Evolutionary conservation across 208 protist genomes (phyloP).

Genomic region (Phytomonas serpens): DNA sequence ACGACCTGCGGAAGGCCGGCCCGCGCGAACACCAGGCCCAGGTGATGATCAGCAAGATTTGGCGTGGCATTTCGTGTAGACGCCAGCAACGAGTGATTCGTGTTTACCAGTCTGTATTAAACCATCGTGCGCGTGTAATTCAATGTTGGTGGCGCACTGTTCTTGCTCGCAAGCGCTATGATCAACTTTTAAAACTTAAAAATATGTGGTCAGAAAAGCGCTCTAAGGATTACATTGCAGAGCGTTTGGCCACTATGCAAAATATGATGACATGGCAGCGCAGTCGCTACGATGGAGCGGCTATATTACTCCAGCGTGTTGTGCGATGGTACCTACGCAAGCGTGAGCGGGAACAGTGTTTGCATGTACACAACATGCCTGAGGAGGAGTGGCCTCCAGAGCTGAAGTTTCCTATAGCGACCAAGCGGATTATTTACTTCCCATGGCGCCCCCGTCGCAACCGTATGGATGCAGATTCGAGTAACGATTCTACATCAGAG

Average conservation of each 20-base stretch:
- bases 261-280: conserved; percentile 78
- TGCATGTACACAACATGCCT: conserved; percentile 13
- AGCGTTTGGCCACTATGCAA: conserved; percentile 27
- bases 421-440: conserved; percentile 46
- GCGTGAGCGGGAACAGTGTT: conserved; percentile 14
- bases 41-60: conserved; percentile 52
- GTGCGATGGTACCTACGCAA: conserved; percentile 52
- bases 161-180: conserved; percentile 22
- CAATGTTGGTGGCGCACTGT: conserved; percentile 80
- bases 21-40: conserved; percentile 56
- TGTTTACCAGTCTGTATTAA: conserved; percentile 29
- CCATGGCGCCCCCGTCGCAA: conserved; percentile 35
- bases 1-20: conserved; percentile 50
- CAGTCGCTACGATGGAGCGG: conserved; percentile 47
- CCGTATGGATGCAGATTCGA: background rate
- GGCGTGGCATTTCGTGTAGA: conserved; percentile 70
- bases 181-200: conserved; percentile 27
- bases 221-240: conserved; percentile 26
- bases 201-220: conserved; percentile 42
- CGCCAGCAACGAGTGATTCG: conserved; percentile 43
- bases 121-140: conserved; percentile 42
- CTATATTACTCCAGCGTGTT: conserved; percentile 51
- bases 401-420: conserved; percentile 27
- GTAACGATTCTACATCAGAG: background rate
- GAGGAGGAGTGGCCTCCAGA: conserved; percentile 22